Percentiles rank a stretch among this genome's conserved stretches.
Evolutionary conservation across 164 flowering plant species (phyloP).

Genomic region (Pachysandra terminalis): DNA sequence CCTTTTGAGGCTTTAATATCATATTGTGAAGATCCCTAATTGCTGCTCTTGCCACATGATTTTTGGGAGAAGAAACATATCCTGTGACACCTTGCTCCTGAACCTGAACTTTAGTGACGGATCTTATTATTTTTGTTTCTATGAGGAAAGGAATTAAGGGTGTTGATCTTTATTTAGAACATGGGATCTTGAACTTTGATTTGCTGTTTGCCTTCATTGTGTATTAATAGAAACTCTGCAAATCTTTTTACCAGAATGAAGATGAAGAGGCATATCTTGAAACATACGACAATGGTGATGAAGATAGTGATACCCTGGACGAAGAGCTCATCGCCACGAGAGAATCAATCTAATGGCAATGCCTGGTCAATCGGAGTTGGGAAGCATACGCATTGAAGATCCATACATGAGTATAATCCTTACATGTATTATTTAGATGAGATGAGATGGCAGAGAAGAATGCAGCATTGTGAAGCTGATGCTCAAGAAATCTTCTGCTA

Average conservation of each 20-base stretch:
- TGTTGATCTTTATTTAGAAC: not conserved
- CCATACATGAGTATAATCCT: too few species aligned
- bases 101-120: too few species aligned
- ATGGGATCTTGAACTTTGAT: not conserved
- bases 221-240: not conserved
- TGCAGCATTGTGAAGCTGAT: not conserved
- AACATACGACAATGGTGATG: slow-evolving; percentile 28
- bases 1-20: too few species aligned
- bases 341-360: not conserved
- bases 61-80: too few species aligned
- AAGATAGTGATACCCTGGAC: slow-evolving; percentile 10
- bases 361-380: not conserved
- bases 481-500: not conserved
- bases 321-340: not conserved
- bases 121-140: too few species aligned
- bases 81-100: too few species aligned
- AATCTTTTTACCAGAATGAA: slow-evolving; percentile 32
- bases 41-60: too few species aligned
- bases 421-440: not conserved
- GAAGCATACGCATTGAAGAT: not conserved
- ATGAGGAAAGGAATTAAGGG: too few species aligned
- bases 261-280: slow-evolving; percentile 50
- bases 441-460: not conserved
- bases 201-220: not conserved
- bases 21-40: too few species aligned